A percentile compares a stretch with the other conserved stretches of the same genome.
phyloP scores from a whole-genome alignment of 2,329 filamentous ascomycete genomes.

The Talaromyces islandicus region DNA sequence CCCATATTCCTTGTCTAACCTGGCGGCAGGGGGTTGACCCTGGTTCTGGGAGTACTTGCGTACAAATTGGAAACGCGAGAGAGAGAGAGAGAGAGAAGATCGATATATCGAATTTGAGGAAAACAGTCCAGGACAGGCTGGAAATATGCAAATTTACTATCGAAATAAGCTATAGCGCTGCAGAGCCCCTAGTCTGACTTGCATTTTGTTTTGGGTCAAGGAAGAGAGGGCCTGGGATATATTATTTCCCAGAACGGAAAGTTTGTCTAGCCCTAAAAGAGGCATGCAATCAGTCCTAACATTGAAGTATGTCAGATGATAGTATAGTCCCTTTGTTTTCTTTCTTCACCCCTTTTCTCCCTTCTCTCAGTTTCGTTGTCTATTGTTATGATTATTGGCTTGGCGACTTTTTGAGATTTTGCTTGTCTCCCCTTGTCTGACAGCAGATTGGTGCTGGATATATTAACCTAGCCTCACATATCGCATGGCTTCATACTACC shows the following conservation, averaged over 20 bases:
- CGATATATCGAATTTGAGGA: background rate
- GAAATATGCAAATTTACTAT: background rate
- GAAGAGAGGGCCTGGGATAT: background rate
- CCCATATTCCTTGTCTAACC: background rate
- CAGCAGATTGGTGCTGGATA: background rate
- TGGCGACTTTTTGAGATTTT: background rate
- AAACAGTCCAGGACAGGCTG: background rate
- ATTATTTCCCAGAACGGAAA: background rate
- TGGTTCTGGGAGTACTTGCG: background rate
- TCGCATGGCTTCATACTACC: background rate
- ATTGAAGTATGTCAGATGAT: background rate
- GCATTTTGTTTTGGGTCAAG: background rate
- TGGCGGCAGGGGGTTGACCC: background rate
- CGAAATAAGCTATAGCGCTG: background rate
- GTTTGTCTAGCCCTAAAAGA: background rate
- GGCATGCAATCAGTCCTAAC: background rate
- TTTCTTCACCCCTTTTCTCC: too few relatives aligned
- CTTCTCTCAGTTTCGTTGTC: background rate
- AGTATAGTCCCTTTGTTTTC: too few relatives aligned
- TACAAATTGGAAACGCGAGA: background rate
- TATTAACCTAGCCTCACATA: background rate
- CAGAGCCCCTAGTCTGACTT: background rate
- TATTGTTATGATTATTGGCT: background rate
- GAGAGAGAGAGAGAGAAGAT: too few relatives aligned
- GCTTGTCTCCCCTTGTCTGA: background rate